phyloP scores from a whole-genome alignment of 2,329 filamentous ascomycete species.

The Stachybotrys elegans region DNA sequence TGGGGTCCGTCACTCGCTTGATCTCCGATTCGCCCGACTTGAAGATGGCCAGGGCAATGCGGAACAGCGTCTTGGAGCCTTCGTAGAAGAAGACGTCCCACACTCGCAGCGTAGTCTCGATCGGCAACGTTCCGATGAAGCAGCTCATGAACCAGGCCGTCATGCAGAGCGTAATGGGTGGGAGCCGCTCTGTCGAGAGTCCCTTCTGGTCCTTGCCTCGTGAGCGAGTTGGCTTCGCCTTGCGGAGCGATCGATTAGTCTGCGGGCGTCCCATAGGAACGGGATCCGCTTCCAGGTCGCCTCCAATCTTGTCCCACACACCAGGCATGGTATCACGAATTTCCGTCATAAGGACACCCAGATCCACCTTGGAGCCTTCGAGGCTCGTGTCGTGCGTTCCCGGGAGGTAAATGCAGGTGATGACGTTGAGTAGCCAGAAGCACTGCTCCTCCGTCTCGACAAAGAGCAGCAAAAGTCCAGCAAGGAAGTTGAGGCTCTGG shows the following conservation, averaged over 20 bases:
- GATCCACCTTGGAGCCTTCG: conserved; percentile 88
- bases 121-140: conserved; percentile 87
- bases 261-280: conserved; percentile 29
- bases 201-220: conserved; percentile 31
- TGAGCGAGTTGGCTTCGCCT: conserved; percentile 32
- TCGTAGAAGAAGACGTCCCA: conserved; percentile 98
- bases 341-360: conserved; percentile 86
- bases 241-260: conserved; percentile 28
- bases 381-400: conserved; percentile 88
- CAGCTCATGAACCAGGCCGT: conserved; percentile 98
- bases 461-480: conserved; percentile 83
- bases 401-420: conserved; percentile 81
- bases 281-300: conserved; percentile 58
- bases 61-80: conserved; percentile 88
- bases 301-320: conserved; percentile 84
- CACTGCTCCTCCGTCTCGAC: conserved; percentile 82
- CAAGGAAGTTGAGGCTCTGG: conserved; percentile 92
- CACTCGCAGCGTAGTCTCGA: conserved; percentile 84
- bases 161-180: conserved; percentile 86
- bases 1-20: conserved; percentile 72
- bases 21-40: conserved; percentile 82
- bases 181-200: conserved; percentile 54
- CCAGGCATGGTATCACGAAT: conserved; percentile 76
- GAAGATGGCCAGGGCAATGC: conserved; percentile 86
- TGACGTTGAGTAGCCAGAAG: conserved; percentile 90